These are phyloP conservation scores for Spiraea crenata DNA, from an alignment of 331 rosid genomes.

Conservation along the genomic window DNA sequence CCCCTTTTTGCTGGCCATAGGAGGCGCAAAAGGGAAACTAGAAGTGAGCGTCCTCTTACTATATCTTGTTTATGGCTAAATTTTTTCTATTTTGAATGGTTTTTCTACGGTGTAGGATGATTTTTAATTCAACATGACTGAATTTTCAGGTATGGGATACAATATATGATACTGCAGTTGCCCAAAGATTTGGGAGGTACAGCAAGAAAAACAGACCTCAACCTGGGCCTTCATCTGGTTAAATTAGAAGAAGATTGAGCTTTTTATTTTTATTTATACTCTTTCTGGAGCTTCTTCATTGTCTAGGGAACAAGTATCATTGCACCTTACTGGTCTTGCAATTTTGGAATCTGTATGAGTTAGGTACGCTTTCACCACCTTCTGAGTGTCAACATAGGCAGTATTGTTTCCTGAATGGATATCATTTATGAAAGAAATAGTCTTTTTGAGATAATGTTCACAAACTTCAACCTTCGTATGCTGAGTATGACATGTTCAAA, in stretches of 20 bases:
- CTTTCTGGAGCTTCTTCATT: neutral
- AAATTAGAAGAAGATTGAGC: neutral
- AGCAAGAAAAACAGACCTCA: slow-evolving; percentile 28
- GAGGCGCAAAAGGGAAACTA: slow-evolving; percentile 78
- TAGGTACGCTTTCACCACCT: neutral
- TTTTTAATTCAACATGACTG: slow-evolving; percentile 3
- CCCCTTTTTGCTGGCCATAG: slow-evolving; percentile 81
- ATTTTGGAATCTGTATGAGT: slow-evolving; percentile 5
- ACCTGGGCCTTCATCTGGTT: slow-evolving; percentile 25
- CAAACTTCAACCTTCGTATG: neutral
- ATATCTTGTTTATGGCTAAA: neutral
- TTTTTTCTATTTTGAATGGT: slow-evolving; percentile 9
- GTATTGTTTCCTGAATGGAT: neutral
- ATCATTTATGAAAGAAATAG: neutral
- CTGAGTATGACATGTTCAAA: too few relatives aligned
- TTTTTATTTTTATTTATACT: neutral
- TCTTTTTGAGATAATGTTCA: neutral
- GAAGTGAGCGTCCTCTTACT: slow-evolving; percentile 42
- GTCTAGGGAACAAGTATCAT: slow-evolving; percentile 2
- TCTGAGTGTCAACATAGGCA: neutral
- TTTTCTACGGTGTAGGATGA: slow-evolving; percentile 15
- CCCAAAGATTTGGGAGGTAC: slow-evolving; percentile 43
- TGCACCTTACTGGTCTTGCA: neutral
- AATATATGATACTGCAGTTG: slow-evolving; percentile 36
- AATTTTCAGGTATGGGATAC: slow-evolving; percentile 64